Percentiles rank a stretch among this genome's conserved stretches.
Conservation (phyloP, 2,329 filamentous ascomycete species). For the Drechslera avenae region DNA sequence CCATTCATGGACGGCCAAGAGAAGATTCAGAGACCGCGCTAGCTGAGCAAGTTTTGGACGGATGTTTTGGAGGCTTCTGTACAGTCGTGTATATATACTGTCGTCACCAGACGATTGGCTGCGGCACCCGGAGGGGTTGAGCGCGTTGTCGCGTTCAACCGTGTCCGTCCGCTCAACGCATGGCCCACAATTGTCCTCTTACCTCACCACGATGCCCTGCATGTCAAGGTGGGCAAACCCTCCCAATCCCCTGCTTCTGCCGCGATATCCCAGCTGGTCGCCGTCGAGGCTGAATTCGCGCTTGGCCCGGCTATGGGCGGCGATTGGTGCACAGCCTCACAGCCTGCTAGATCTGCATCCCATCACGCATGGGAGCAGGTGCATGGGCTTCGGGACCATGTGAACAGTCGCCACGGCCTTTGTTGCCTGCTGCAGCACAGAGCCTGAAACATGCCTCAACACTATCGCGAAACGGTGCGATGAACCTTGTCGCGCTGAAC, state of each 20-base stretch:
- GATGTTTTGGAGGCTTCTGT: not conserved
- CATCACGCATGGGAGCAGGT: slow-evolving; percentile 22
- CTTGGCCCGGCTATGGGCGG: slow-evolving; percentile 36
- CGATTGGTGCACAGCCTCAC: slow-evolving; percentile 34
- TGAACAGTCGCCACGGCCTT: slow-evolving; percentile 41
- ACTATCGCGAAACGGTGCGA: slow-evolving; percentile 12
- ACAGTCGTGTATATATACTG: slow-evolving; percentile 17
- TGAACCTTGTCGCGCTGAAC: slow-evolving; percentile 17
- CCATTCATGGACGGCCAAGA: slow-evolving; percentile 74
- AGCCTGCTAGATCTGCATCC: slow-evolving; percentile 18
- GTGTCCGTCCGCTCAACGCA: too few relatives aligned
- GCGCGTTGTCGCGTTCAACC: not conserved
- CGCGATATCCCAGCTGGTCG: slow-evolving; percentile 22
- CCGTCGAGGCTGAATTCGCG: slow-evolving; percentile 35
- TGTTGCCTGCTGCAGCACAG: slow-evolving; percentile 23
- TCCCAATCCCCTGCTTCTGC: slow-evolving; percentile 26
- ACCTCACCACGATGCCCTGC: slow-evolving; percentile 15
- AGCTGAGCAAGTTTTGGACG: slow-evolving; percentile 8
- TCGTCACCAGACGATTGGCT: slow-evolving; percentile 7
- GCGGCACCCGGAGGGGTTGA: not conserved
- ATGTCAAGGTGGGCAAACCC: slow-evolving; percentile 10
- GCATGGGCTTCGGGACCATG: slow-evolving; percentile 31
- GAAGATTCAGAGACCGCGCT: slow-evolving; percentile 35
- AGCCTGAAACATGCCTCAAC: slow-evolving; percentile 37
- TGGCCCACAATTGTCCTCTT: slow-evolving; percentile 2